Base-by-base conservation (phyloP, 2,329 filamentous ascomycete genomes). In the Cercospora citrullina region DNA sequence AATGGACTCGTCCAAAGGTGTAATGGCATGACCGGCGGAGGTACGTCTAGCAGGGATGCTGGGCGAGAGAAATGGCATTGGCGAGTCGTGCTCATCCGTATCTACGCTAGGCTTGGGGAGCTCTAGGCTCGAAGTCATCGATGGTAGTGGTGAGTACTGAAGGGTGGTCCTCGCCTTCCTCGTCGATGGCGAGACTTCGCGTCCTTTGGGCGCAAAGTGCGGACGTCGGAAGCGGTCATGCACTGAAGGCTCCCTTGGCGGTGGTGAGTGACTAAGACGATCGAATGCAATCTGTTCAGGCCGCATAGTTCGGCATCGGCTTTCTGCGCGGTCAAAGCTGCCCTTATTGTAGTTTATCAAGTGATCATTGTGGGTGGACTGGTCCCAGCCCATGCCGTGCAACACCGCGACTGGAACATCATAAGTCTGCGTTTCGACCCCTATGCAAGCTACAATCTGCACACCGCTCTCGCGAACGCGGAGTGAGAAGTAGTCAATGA, bases 1-100 rank as follows among this genome's bases (percentile, higher is more conserved):
- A 12, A 87, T 81, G 68, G 84, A 87, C 48, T 89, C 87, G 68
- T 89, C 84, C 5, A 89, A 78, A 4, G 68, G 63, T 31, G 70
- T 59, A 5, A 64, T 53, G 10, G 65, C 79, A 82, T 66, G 84
- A 83, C 74, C 69, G 10, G 68, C 63, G 9, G 73, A 72, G 5
- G 63, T 33, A n/a, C 67, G 71, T 12, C 72, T 71, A 8, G 73
- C 72, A 9, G 75, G 75, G 48, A 77, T 75, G 10, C 64, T 72
- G 16, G 76, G 76, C 5, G 76, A 78, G 2, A 76, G 63, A 63
- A 77, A 75, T 10, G 76, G 74, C 75, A 77, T 78, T 8, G 74
- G 70, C 1, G 74, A 76, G 9, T 70, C 72, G 31, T 72, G 62
- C 14, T 71, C 73, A 10, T 69, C 59, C 9, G 65, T 63, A 7